Evolutionary conservation across 2,329 filamentous ascomycete species (phyloP).

Genomic region (Diaporthe batatas): DNA sequence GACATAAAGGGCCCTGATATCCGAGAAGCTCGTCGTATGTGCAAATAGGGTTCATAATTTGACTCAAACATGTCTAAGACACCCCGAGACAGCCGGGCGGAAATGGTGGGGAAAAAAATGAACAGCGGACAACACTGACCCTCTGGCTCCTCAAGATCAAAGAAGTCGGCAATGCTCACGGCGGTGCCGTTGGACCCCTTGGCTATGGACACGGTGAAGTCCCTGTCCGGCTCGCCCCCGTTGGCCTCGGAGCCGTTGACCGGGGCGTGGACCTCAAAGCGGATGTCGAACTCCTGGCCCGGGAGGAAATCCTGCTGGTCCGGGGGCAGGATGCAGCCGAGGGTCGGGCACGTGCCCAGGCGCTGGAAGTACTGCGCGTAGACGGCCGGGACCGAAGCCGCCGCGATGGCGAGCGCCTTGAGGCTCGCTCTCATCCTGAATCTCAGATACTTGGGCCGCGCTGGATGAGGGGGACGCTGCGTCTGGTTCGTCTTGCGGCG

Average conservation of each 20-base stretch:
- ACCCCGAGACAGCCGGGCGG: background rate
- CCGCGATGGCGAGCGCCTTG: constrained; percentile 47
- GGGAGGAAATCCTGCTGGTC: constrained; percentile 84
- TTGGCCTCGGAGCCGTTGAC: constrained; percentile 85
- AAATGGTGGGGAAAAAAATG: background rate
- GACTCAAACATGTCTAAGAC: background rate
- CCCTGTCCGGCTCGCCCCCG: constrained; percentile 75
- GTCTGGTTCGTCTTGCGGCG: constrained; percentile 5
- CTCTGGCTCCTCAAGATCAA: constrained; percentile 76
- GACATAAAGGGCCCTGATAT: too few relatives aligned
- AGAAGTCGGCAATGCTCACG: constrained; percentile 73
- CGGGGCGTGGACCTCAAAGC: constrained; percentile 85
- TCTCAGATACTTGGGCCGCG: too few relatives aligned
- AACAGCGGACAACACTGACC: constrained; percentile 2
- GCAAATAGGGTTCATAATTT: background rate
- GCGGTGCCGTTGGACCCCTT: constrained; percentile 68
- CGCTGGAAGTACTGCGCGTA: constrained; percentile 71
- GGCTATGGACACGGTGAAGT: constrained; percentile 80
- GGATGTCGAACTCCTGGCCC: constrained; percentile 86
- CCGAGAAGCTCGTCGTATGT: too few relatives aligned
- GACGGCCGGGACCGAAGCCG: constrained; percentile 55
- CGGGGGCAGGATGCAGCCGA: constrained; percentile 72
- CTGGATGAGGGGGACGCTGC: background rate
- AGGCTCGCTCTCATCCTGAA: constrained; percentile 18
- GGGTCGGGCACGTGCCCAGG: constrained; percentile 69